A percentile compares a stretch with the other conserved stretches of the same genome.
Conservation (phyloP, 345 rosid genomes). For the Gynandropsis gynandra region DNA sequence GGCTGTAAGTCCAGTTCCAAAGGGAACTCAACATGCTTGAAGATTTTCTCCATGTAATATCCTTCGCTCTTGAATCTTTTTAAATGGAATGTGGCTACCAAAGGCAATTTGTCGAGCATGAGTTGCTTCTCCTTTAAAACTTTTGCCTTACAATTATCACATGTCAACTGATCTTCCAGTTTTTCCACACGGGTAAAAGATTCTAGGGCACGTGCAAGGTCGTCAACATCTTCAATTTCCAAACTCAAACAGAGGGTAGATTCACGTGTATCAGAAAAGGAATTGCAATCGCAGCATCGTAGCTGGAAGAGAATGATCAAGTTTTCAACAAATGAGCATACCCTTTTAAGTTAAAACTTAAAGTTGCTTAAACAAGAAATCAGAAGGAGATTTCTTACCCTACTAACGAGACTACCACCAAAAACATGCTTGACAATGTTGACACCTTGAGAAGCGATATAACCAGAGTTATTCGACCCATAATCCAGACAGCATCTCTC, state of each 20-base stretch:
- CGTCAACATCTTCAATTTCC: conserved; percentile 57
- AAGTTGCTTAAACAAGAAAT: neutral
- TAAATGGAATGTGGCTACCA: conserved; percentile 64
- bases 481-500: conserved; percentile 51
- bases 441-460: conserved; percentile 21
- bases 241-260: conserved; percentile 59
- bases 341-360: neutral
- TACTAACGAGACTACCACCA: conserved; percentile 67
- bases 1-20: conserved; percentile 74
- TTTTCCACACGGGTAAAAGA: conserved; percentile 74
- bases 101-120: conserved; percentile 56
- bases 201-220: conserved; percentile 51
- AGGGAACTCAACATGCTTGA: conserved; percentile 67
- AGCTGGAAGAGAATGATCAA: conserved; percentile 33
- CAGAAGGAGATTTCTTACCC: conserved; percentile 30
- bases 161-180: conserved; percentile 56
- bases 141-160: conserved; percentile 60
- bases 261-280: conserved; percentile 54
- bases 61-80: conserved; percentile 88
- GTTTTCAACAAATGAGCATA: neutral
- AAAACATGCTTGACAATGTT: conserved; percentile 55
- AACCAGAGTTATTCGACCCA: conserved; percentile 14
- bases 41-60: conserved; percentile 53
- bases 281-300: conserved; percentile 60
- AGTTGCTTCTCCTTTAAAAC: conserved; percentile 75